Percentiles rank a stretch among this genome's conserved stretches.
Evolutionary conservation across 306 rosid species (phyloP).

Genomic region (Lathyrus aphaca): DNA sequence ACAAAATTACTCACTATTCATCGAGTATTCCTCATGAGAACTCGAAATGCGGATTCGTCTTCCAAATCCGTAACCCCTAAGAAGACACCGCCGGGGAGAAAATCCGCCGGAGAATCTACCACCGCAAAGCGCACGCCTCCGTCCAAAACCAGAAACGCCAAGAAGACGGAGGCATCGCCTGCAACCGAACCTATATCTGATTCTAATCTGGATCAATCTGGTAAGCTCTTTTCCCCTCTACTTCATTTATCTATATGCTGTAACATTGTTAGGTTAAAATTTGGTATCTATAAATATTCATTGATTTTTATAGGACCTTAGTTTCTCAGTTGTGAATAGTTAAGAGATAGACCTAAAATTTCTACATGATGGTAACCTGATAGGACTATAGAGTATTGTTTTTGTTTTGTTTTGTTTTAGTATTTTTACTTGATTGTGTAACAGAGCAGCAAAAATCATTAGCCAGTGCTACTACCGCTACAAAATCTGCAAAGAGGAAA

Average conservation of each 20-base stretch:
- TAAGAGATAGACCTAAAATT: neutral
- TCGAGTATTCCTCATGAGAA: constrained; percentile 52
- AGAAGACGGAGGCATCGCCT: constrained; percentile 54
- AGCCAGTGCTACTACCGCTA: constrained; percentile 40
- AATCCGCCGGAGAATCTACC: constrained; percentile 41
- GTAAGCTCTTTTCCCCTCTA: constrained; percentile 34
- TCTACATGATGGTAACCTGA: constrained; percentile 4
- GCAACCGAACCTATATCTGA: constrained; percentile 28
- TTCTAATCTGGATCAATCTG: constrained; percentile 43
- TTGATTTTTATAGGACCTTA: neutral
- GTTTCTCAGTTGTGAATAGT: neutral
- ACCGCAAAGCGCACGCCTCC: constrained; percentile 47
- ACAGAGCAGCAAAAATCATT: constrained; percentile 43
- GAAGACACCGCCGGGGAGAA: constrained; percentile 58
- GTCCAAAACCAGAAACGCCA: constrained; percentile 42
- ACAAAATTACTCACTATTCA: neutral
- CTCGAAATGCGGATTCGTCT: constrained; percentile 54
- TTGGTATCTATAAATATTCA: neutral
- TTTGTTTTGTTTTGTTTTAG: neutral
- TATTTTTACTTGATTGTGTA: constrained; percentile 11
- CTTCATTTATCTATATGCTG: neutral
- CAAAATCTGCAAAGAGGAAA: constrained; percentile 41
- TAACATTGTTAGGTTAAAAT: neutral
- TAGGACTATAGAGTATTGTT: neutral
- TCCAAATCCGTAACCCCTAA: constrained; percentile 50